Conservation (phyloP, 495 filamentous ascomycete genomes). For the Aspergillus avenaceus region DNA sequence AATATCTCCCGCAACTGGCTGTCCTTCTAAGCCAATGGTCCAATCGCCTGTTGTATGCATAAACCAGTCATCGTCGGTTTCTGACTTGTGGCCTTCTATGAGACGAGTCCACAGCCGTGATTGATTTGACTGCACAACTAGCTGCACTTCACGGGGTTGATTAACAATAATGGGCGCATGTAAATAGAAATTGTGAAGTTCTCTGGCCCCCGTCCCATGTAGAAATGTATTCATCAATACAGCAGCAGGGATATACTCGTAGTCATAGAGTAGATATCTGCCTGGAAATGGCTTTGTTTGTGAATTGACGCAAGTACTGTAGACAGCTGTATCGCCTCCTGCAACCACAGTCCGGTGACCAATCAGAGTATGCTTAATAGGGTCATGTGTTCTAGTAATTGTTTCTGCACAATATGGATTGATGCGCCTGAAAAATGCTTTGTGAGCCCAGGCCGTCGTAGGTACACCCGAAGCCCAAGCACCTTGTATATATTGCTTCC, state of each 20-base stretch:
- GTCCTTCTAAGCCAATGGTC: not conserved
- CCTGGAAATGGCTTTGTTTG: conserved; percentile 32
- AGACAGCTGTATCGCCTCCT: conserved; percentile 21
- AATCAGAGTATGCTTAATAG: conserved; percentile 28
- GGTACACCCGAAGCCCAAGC: conserved; percentile 40
- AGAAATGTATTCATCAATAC: conserved; percentile 37
- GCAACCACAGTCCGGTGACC: conserved; percentile 23
- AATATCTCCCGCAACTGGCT: conserved; percentile 13
- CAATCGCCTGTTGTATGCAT: conserved; percentile 33
- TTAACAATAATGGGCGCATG: conserved; percentile 31
- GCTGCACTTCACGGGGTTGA: conserved; percentile 30
- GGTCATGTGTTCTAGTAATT: conserved; percentile 22
- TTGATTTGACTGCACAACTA: conserved; percentile 19
- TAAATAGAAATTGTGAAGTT: conserved; percentile 19
- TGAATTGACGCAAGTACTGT: conserved; percentile 23
- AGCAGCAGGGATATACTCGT: conserved; percentile 41
- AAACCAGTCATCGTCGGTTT: conserved; percentile 26
- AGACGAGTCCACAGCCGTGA: conserved; percentile 29
- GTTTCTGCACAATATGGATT: conserved; percentile 7
- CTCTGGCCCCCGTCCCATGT: conserved; percentile 15
- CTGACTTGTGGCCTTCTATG: conserved; percentile 2
- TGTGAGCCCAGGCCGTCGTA: conserved; percentile 47
- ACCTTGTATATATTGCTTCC: conserved; percentile 34
- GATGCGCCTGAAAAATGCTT: conserved; percentile 49
- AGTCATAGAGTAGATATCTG: conserved; percentile 28